Percentiles rank a stretch among this genome's conserved stretches.
Conservation (phyloP, 345 rosid species). For the Camelina hispida region DNA sequence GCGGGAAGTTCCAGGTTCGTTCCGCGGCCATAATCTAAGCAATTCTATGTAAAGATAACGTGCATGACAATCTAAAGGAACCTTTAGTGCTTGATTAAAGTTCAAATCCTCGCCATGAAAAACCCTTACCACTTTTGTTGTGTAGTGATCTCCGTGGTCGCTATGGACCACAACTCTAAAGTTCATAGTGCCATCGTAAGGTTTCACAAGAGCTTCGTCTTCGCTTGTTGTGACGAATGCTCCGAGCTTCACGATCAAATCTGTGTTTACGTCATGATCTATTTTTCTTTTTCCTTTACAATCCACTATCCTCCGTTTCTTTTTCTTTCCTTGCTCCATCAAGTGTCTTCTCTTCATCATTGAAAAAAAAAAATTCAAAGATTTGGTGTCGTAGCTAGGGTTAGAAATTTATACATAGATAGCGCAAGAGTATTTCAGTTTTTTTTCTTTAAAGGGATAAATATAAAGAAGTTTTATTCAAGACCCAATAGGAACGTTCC, state of each 20-base stretch:
- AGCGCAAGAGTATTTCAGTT: background rate
- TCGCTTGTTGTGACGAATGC: background rate
- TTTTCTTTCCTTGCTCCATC: background rate
- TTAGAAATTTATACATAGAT: background rate
- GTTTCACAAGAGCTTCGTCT: background rate
- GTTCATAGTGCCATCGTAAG: background rate
- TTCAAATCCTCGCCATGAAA: background rate
- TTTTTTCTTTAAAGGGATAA: no score
- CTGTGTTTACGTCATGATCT: background rate
- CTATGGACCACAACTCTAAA: constrained; percentile 6
- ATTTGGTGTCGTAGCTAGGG: background rate
- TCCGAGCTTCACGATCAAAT: constrained; percentile 1
- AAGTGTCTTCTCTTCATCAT: no score
- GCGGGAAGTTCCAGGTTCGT: background rate
- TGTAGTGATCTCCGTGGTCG: background rate
- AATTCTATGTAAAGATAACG: constrained; percentile 28
- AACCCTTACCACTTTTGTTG: background rate
- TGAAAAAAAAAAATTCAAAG: background rate
- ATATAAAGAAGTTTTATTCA: no score
- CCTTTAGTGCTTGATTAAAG: background rate
- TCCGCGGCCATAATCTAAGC: background rate
- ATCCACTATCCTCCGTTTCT: background rate
- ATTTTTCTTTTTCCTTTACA: background rate
- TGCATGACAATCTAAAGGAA: constrained; percentile 8
- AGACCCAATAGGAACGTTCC: no score